Conservation (phyloP, 2,329 filamentous ascomycete species). For the Exophiala sp. region DNA sequence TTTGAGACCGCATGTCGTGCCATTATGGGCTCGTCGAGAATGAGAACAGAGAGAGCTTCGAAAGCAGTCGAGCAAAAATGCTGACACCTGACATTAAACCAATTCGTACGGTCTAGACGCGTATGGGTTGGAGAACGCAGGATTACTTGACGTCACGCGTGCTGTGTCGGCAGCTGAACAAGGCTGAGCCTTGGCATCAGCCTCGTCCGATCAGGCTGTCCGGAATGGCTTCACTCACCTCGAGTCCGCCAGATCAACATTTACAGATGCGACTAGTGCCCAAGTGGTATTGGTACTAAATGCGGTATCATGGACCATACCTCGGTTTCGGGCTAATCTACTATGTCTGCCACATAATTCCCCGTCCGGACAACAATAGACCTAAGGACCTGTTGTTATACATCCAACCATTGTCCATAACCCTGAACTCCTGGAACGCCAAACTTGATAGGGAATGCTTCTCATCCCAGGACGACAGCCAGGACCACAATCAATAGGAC, state of each 20-base stretch:
- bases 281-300: too few relatives aligned
- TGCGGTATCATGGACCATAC: too few relatives aligned
- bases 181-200: constrained; percentile 10
- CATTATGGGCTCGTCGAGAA: too few relatives aligned
- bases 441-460: not conserved
- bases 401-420: not conserved
- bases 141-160: constrained; percentile 14
- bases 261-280: too few relatives aligned
- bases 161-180: not conserved
- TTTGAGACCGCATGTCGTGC: constrained; percentile 19
- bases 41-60: too few relatives aligned
- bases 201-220: constrained; percentile 1
- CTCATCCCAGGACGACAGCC: constrained; percentile 66
- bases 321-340: too few relatives aligned
- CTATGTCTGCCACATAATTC: too few relatives aligned
- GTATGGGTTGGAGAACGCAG: not conserved
- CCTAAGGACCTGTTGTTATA: not conserved
- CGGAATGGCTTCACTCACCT: too few relatives aligned
- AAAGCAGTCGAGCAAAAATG: not conserved
- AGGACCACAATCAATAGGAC: constrained; percentile 85
- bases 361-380: too few relatives aligned
- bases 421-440: not conserved
- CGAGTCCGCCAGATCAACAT: too few relatives aligned
- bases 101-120: not conserved
- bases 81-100: not conserved